phyloP scores from a whole-genome alignment of 148 eudicot genomes.

The Dianthus caryophyllus region DNA sequence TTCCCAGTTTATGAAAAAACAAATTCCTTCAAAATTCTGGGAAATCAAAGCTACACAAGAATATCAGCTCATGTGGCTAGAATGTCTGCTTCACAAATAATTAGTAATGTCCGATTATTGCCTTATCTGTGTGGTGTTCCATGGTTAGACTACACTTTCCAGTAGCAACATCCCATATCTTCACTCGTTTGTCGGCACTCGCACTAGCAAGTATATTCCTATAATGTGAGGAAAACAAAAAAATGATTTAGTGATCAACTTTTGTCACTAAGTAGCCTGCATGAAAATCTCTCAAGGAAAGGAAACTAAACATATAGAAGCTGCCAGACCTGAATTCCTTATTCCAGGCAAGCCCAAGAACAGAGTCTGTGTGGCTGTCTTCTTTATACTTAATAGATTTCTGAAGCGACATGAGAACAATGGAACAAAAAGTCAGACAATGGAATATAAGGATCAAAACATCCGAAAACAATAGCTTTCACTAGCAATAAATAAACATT shows the following conservation, averaged over 20 bases:
- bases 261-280: not conserved
- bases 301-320: not conserved
- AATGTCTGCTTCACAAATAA: not conserved
- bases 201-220: constrained; percentile 97
- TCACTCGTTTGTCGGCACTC: constrained; percentile 85
- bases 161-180: constrained; percentile 87
- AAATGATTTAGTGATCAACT: not conserved
- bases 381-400: constrained; percentile 69
- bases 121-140: constrained; percentile 97
- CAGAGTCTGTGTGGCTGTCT: constrained; percentile 88
- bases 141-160: constrained; percentile 74
- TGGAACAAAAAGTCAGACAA: not conserved
- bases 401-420: constrained; percentile 29
- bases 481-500: no score
- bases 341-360: constrained; percentile 95
- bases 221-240: constrained; percentile 14
- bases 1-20: not conserved
- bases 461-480: not conserved
- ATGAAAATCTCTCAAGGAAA: not conserved
- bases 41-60: not conserved
- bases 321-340: constrained; percentile 65
- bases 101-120: constrained; percentile 20
- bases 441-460: not conserved
- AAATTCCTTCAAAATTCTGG: not conserved
- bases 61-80: not conserved